phyloP scores from a whole-genome alignment of 768 basidiomycete species.

The Lanmaoa rubissima region DNA sequence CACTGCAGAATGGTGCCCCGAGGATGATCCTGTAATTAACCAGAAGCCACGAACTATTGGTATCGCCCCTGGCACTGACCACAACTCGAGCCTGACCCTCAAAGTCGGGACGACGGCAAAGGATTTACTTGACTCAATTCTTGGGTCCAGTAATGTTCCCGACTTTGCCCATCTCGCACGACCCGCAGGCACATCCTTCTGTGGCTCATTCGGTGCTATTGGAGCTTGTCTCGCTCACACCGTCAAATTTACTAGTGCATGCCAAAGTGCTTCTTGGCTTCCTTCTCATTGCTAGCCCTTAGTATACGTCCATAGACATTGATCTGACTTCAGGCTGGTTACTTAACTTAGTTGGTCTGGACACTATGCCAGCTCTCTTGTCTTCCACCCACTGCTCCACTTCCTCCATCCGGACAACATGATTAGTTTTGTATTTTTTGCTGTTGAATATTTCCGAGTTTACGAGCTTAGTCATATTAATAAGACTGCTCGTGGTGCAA shows the following conservation, averaged over 20 bases:
- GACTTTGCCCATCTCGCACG: constrained; percentile 4
- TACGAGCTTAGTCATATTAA: constrained; percentile 23
- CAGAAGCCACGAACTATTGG: constrained; percentile 26
- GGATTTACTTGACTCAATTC: constrained; percentile 30
- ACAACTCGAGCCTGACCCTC: neutral
- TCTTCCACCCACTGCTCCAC: neutral
- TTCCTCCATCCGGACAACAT: neutral
- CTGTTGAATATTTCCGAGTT: neutral
- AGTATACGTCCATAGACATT: neutral
- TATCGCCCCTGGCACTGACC: constrained; percentile 29
- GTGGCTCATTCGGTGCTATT: constrained; percentile 26
- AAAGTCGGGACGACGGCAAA: constrained; percentile 19
- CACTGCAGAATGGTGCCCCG: constrained; percentile 28
- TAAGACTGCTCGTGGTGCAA: neutral
- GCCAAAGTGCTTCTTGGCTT: constrained; percentile 20
- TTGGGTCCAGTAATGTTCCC: constrained; percentile 10
- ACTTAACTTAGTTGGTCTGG: neutral
- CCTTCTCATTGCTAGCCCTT: constrained; percentile 18
- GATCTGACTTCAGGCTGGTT: neutral
- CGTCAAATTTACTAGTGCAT: constrained; percentile 17
- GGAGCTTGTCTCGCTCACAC: constrained; percentile 23
- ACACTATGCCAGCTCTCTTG: neutral
- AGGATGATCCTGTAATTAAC: constrained; percentile 32
- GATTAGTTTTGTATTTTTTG: neutral
- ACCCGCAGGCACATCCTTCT: constrained; percentile 23